Evolutionary conservation across 768 basidiomycete genomes (phyloP), one percentile per base, ranked within the genome.

Genomic region (Scleroderma bovista): DNA sequence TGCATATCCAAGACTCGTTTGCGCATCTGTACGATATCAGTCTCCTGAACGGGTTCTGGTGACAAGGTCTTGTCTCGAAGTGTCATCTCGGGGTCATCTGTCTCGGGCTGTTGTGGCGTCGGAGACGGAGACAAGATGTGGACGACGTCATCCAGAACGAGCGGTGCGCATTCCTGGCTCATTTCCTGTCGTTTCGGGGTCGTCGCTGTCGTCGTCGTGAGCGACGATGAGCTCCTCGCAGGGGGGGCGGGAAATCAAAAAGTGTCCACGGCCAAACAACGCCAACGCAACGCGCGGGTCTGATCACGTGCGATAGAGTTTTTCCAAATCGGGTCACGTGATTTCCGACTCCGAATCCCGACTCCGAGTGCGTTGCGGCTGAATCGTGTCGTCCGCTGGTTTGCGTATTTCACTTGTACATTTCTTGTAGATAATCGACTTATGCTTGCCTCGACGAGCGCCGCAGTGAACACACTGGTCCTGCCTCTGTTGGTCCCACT

Each of bases 101-200:
- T 24, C 44, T 23, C 16, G 2, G 37, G 9, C 26, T 29, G 8
- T 19, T 53, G 58, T 40, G 72, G 71, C 0, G 65, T 62, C 20
- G 79, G 80, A 1, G 77, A 74, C 3, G 79, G 75, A 11, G 80
- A 77, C 63, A 77, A 72, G 29, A 72, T 58, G 51, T 79, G 76
- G 49, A 81, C 72, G 37, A 81, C 76, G 53, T 83, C 82, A 32
- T 76, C 78, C 41, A 84, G 69, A 7, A 73, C 69, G 23, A 82
- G 71, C 9, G 72, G 62, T 5, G 70, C 72, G 20, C 51, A 64
- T 46, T 70, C 74, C 15, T 62, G 58, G 50, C 53, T 61, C 67
- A 72, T 71, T 48, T 48, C 36, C 34, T 13, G 26, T 40, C 17
- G 16, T 43, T 46, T 48, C 24, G 20, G 40, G 41, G 47, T 49